Base-by-base conservation (phyloP, 2,329 filamentous ascomycete species). In the Fusarium sambucinum region DNA sequence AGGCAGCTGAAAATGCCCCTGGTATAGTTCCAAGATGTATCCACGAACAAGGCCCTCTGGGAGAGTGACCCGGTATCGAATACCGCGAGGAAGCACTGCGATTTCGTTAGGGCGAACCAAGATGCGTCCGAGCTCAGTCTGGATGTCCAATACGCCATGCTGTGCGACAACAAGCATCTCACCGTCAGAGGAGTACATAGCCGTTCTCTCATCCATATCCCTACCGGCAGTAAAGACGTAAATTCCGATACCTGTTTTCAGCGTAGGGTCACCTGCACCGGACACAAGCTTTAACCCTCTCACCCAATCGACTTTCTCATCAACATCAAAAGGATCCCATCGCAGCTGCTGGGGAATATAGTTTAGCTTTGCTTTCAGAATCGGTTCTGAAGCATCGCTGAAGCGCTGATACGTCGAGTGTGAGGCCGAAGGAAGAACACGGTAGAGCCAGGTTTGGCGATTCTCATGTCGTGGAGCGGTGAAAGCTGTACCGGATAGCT, bases 111-210 rank as follows among this genome's bases (percentile, higher is more conserved):
- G 91, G 44, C 92, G 85, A n/a, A 94, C 88, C 38, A 92, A 84
- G 3, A 95, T 80, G 68, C 84, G 86, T 37, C 92, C 92, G 30
- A 94, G 81, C 77, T 95, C 92, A 1, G 92, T 95, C 73, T 89
- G 87, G 58, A 95, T 90, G 72, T 94, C 90, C 40, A 95, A 80
- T 7, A 85, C 84, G 1, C 92, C 92, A 60, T 92, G 86, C 74
- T 95, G 92, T 5, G 90, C 85, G 5, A 95, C 90, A 63, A 95
- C 89, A 37, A 94, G 79, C 73, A 93, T 87, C 76, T 95, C 92
- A 10, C 92, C 92, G 74, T 95, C 92, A 0, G 93, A 90, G 6
- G 91, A 94, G 82, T 94, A 96, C 79, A 94, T 94, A 1, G 92
- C 92, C 51, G 90, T 84, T 23, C 86, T 85, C 12, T 83, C 80